Evolutionary conservation across 805 yeast species (phyloP).

Genomic region (Candida morakotiae): DNA sequence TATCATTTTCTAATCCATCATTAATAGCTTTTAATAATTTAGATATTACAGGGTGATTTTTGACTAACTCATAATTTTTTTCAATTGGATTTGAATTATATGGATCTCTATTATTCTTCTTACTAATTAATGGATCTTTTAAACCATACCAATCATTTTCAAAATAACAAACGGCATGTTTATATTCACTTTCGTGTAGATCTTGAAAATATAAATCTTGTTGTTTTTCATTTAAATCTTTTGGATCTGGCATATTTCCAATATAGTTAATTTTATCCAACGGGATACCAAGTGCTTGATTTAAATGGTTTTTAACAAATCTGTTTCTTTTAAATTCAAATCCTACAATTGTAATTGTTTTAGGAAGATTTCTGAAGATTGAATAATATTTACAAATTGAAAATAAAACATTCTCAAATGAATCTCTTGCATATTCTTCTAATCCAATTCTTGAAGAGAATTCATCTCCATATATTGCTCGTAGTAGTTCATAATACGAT

Average conservation of each 20-base stretch:
- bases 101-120: slow-evolving; percentile 57
- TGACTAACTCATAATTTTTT: slow-evolving; percentile 3
- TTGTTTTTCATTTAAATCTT: slow-evolving; percentile 16
- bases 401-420: slow-evolving; percentile 71
- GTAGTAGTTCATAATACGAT: slow-evolving; percentile 50
- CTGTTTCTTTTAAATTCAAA: slow-evolving; percentile 69
- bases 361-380: slow-evolving; percentile 45
- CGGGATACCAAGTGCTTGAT: slow-evolving; percentile 43
- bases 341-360: slow-evolving; percentile 55
- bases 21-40: slow-evolving; percentile 13
- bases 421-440: slow-evolving; percentile 76
- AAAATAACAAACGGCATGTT: slow-evolving; percentile 53
- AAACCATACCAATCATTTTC: slow-evolving; percentile 55
- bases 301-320: slow-evolving; percentile 52
- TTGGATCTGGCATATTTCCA: slow-evolving; percentile 56
- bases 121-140: slow-evolving; percentile 38
- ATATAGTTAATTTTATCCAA: slow-evolving; percentile 39
- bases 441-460: slow-evolving; percentile 34
- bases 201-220: slow-evolving; percentile 41
- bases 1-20: slow-evolving; percentile 7
- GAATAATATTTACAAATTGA: slow-evolving; percentile 53
- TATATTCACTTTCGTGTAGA: slow-evolving; percentile 44
- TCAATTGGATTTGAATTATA: slow-evolving; percentile 33
- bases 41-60: slow-evolving; percentile 18
- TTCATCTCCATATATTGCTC: slow-evolving; percentile 17